Conservation (phyloP, 2,329 filamentous ascomycete species). For the Anthostomella pinea region DNA sequence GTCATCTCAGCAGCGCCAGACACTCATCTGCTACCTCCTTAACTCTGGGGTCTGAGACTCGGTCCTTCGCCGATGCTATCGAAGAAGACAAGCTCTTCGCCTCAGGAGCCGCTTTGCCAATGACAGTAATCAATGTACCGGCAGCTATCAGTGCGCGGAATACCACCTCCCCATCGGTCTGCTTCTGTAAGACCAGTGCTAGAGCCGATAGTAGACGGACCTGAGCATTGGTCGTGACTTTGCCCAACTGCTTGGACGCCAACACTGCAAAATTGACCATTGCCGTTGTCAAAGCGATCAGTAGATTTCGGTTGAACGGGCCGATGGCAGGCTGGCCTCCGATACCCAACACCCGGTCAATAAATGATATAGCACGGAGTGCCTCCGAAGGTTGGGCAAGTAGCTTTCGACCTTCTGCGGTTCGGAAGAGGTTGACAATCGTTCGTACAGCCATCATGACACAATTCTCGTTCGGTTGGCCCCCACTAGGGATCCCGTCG, state of each 20-base stretch:
- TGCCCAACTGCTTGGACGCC: conserved; percentile 44
- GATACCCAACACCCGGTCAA: conserved; percentile 60
- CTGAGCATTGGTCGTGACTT: conserved; percentile 37
- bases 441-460: conserved; percentile 82
- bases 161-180: conserved; percentile 76
- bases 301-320: conserved; percentile 69
- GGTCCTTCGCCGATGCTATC: conserved; percentile 43
- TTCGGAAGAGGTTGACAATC: conserved; percentile 80
- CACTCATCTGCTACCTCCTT: conserved; percentile 47
- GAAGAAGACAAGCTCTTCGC: conserved; percentile 42
- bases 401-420: conserved; percentile 65
- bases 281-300: conserved; percentile 77
- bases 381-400: conserved; percentile 54
- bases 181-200: conserved; percentile 59
- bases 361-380: conserved; percentile 58
- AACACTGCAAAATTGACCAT: conserved; percentile 84
- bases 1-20: conserved; percentile 35
- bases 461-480: conserved; percentile 68
- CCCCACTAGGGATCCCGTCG: conserved; percentile 51
- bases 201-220: conserved; percentile 59
- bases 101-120: conserved; percentile 43
- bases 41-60: conserved; percentile 45
- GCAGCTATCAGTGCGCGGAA: conserved; percentile 80
- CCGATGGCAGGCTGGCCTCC: conserved; percentile 47
- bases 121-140: conserved; percentile 69